Percentiles rank a stretch among this genome's conserved stretches.
Conservation (phyloP, 192 early-diverging fungal genomes). For the Dimargaris xerosporica region DNA sequence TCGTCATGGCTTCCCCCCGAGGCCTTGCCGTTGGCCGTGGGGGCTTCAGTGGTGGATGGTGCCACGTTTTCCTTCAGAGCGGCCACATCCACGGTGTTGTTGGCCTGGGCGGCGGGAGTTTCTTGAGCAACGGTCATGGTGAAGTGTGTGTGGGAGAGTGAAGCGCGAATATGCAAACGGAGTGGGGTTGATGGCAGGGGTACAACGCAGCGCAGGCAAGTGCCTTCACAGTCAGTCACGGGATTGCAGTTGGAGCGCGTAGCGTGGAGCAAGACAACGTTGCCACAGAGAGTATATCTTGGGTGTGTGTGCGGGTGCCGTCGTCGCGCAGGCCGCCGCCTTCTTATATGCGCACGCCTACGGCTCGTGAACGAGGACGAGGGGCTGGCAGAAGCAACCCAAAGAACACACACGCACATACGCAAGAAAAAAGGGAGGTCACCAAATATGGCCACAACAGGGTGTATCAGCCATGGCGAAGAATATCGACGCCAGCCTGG, state of each 20-base stretch:
- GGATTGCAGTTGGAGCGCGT: not conserved
- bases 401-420: not conserved
- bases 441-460: not conserved
- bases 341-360: not conserved
- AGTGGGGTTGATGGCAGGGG: too few relatives aligned
- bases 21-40: not conserved
- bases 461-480: too few relatives aligned
- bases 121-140: conserved; percentile 1
- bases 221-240: not conserved
- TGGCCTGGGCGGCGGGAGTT: not conserved
- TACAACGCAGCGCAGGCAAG: too few relatives aligned
- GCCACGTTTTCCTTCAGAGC: not conserved
- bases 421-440: not conserved
- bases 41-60: not conserved
- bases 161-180: too few relatives aligned
- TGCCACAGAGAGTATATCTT: not conserved
- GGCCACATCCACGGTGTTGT: not conserved
- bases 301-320: not conserved
- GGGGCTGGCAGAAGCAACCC: not conserved
- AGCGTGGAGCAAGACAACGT: not conserved
- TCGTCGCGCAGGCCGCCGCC: not conserved
- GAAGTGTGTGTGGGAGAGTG: not conserved
- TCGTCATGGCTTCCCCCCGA: conserved; percentile 4
- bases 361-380: not conserved
- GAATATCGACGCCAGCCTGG: too few relatives aligned